A percentile compares a stretch with the other conserved stretches of the same genome.
phyloP scores from a whole-genome alignment of 495 filamentous ascomycete genomes.

The Talaromyces trachyspermus region DNA sequence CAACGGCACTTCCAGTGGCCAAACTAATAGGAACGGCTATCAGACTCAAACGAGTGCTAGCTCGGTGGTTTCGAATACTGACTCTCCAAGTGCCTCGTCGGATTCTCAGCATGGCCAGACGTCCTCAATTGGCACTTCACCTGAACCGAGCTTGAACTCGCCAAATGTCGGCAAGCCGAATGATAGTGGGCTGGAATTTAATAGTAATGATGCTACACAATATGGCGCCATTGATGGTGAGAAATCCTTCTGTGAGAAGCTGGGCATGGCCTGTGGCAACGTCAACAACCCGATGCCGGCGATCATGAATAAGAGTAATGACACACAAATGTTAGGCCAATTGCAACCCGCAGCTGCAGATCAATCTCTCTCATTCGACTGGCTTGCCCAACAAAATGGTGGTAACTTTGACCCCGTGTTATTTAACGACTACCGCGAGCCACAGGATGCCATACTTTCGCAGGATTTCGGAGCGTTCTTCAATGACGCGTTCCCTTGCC shows the following conservation, averaged over 20 bases:
- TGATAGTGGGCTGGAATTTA: slow-evolving; percentile 25
- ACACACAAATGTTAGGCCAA: slow-evolving; percentile 21
- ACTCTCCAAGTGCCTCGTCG: slow-evolving; percentile 50
- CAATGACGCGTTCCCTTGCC: slow-evolving; percentile 77
- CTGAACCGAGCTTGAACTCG: slow-evolving; percentile 56
- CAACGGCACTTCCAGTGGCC: slow-evolving; percentile 1
- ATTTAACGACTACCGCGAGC: slow-evolving; percentile 90
- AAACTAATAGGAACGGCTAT: slow-evolving; percentile 1
- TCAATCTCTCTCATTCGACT: slow-evolving; percentile 51
- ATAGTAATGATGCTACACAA: slow-evolving; percentile 17
- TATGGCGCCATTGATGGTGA: slow-evolving; percentile 44
- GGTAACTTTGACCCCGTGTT: slow-evolving; percentile 87
- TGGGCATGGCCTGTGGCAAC: slow-evolving; percentile 67
- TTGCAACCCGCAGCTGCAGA: slow-evolving; percentile 17
- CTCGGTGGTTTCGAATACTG: slow-evolving; percentile 37
- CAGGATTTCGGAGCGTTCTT: slow-evolving; percentile 74
- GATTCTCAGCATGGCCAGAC: slow-evolving; percentile 52
- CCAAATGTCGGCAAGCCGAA: slow-evolving; percentile 52
- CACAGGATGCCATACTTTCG: slow-evolving; percentile 64
- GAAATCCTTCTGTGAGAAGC: slow-evolving; percentile 58
- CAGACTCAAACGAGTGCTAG: background rate
- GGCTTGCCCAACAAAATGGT: slow-evolving; percentile 75
- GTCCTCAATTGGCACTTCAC: slow-evolving; percentile 85
- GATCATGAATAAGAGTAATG: slow-evolving; percentile 25
- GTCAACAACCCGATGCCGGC: slow-evolving; percentile 60